Percentiles rank a stretch among this genome's conserved stretches.
Conservation (phyloP, 208 protist species). For the Sergeia podlipaevii region DNA sequence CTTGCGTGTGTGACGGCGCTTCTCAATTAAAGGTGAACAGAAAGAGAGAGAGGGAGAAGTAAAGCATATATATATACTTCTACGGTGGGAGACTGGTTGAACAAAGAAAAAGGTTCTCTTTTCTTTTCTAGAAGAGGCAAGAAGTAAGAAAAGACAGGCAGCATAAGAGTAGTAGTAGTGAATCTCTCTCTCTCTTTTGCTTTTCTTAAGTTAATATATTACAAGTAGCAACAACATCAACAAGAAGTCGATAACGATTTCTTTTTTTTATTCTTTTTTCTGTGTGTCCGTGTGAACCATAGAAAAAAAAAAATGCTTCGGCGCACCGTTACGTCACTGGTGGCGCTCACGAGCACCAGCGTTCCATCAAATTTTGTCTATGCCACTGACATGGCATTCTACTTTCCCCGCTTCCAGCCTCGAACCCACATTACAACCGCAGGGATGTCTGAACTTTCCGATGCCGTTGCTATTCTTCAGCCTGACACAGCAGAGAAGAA, state of each 20-base stretch:
- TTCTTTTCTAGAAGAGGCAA: no score
- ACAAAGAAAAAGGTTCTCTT: no score
- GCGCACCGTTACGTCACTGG: constrained; percentile 13
- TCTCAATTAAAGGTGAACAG: not conserved
- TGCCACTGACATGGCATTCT: constrained; percentile 78
- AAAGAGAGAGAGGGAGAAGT: no score
- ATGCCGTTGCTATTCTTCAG: constrained; percentile 31
- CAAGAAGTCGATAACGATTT: not conserved
- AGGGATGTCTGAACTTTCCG: constrained; percentile 70
- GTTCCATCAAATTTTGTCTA: constrained; percentile 53
- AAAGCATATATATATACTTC: no score
- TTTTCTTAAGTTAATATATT: constrained; percentile 7
- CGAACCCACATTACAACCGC: constrained; percentile 41
- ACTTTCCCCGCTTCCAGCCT: constrained; percentile 79
- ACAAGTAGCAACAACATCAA: not conserved
- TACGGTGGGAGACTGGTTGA: no score
- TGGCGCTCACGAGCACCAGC: constrained; percentile 40
- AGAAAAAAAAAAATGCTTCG: constrained; percentile 36
- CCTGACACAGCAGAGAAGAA: constrained; percentile 13
- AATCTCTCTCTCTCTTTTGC: not conserved
- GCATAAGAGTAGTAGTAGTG: not conserved
- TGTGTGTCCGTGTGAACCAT: not conserved
- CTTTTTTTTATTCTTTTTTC: constrained; percentile 8
- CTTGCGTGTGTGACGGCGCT: not conserved
- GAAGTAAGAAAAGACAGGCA: no score